phyloP scores from a whole-genome alignment of 116 monocot species.

The Posidonia oceanica region DNA sequence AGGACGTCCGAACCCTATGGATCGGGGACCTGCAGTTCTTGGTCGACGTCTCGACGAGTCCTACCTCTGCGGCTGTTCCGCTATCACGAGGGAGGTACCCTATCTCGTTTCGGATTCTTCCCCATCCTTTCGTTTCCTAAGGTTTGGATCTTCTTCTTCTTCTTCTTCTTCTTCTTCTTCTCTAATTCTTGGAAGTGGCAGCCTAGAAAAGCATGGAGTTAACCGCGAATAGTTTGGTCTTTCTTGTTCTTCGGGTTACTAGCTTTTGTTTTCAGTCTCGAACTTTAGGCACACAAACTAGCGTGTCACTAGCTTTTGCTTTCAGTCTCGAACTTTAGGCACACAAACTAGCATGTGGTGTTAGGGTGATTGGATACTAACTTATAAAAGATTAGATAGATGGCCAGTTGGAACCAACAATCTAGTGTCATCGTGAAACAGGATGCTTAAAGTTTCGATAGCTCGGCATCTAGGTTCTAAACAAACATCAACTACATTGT shows the following conservation, averaged over 20 bases:
- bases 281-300: neutral
- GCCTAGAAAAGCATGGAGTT: neutral
- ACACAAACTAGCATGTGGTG: no score
- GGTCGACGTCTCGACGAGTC: conserved; percentile 34
- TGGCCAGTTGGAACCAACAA: no score
- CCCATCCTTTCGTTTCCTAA: neutral
- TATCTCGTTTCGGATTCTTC: neutral
- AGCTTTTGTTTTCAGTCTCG: neutral
- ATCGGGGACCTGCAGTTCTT: conserved; percentile 42
- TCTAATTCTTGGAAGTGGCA: neutral
- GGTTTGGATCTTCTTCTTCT: neutral
- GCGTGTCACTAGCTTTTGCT: neutral
- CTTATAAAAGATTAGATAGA: no score
- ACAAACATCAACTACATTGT: no score
- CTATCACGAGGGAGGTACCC: conserved; percentile 28
- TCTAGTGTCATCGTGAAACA: no score
- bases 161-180: neutral
- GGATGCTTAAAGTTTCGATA: no score
- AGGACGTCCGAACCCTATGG: conserved; percentile 35
- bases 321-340: neutral
- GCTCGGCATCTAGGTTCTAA: no score
- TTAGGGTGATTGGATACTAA: no score
- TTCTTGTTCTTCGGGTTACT: neutral
- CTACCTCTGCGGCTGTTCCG: conserved; percentile 29
- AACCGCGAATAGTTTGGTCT: neutral